Conservation (phyloP, 2,329 filamentous ascomycete species). For the Penicillium sp. region DNA sequence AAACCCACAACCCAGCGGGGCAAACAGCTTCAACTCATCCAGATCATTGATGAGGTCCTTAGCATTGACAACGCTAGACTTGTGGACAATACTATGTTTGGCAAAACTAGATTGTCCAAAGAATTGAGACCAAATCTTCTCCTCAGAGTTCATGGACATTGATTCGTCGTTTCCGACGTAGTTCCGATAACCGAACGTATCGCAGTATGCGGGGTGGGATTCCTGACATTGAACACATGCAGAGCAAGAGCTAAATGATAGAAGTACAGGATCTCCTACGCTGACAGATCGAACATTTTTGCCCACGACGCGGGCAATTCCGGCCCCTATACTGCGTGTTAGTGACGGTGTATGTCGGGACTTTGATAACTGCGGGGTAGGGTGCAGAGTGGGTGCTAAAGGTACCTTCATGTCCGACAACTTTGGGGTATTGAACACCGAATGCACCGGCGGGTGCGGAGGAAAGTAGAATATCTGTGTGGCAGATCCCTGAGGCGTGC, state of each 20-base stretch:
- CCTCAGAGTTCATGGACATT: conserved; percentile 1
- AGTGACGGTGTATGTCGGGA: background rate
- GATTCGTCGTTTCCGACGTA: conserved; percentile 10
- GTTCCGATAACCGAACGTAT: conserved; percentile 10
- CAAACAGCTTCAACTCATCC: conserved; percentile 21
- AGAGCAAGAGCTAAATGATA: conserved; percentile 37
- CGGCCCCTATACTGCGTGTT: conserved; percentile 14
- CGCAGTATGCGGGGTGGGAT: conserved; percentile 31
- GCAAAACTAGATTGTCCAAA: conserved; percentile 34
- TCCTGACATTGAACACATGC: conserved; percentile 31
- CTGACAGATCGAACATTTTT: conserved; percentile 11
- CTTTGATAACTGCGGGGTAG: background rate
- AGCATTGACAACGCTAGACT: conserved; percentile 23
- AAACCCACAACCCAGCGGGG: conserved; percentile 31
- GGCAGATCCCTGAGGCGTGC: conserved; percentile 16
- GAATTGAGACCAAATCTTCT: conserved; percentile 19
- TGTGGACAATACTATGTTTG: conserved; percentile 23
- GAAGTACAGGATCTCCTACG: conserved; percentile 30
- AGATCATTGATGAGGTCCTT: conserved; percentile 17
- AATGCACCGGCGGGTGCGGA: conserved; percentile 3
- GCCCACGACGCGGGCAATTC: conserved; percentile 13
- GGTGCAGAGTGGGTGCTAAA: background rate
- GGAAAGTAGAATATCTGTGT: conserved; percentile 18
- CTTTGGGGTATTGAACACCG: conserved; percentile 23
- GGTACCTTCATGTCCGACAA: conserved; percentile 30